Evolutionary conservation across 345 rosid species (phyloP).

Genomic region (Linum trigynum): DNA sequence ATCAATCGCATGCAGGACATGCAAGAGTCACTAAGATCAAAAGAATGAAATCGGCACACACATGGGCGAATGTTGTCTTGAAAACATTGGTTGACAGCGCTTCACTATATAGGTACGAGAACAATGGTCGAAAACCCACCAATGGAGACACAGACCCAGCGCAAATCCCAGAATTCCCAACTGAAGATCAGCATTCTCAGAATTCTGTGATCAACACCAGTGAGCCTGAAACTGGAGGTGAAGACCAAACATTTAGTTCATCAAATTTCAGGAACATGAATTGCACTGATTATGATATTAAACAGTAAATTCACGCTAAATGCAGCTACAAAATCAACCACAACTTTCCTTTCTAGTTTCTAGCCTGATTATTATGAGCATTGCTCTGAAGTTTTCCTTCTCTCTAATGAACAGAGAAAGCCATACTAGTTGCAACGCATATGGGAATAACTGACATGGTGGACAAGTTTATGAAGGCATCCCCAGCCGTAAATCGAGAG

Average conservation of each 20-base stretch:
- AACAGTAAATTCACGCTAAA: background rate
- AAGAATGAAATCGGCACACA: slow-evolving; percentile 31
- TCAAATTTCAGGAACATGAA: no score
- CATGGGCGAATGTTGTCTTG: slow-evolving; percentile 39
- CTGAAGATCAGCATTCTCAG: background rate
- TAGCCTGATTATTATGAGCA: background rate
- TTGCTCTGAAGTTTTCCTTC: background rate
- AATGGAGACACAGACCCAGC: no score
- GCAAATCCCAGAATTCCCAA: background rate
- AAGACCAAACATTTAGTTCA: no score
- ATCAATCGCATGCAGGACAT: slow-evolving; percentile 20
- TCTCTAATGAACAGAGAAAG: background rate
- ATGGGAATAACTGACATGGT: background rate
- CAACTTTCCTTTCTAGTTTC: background rate
- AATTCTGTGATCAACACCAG: background rate
- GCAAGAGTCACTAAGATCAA: slow-evolving; percentile 18
- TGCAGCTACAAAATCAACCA: slow-evolving; percentile 7
- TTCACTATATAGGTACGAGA: background rate
- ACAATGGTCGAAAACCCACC: background rate
- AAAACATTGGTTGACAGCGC: background rate
- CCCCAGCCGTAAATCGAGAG: slow-evolving; percentile 7
- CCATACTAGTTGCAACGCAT: background rate
- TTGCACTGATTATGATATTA: no score
- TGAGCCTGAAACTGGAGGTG: background rate
- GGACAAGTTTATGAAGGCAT: background rate